Base-by-base conservation (phyloP, 2,329 filamentous ascomycete species). In the Harringtonia aguacate region DNA sequence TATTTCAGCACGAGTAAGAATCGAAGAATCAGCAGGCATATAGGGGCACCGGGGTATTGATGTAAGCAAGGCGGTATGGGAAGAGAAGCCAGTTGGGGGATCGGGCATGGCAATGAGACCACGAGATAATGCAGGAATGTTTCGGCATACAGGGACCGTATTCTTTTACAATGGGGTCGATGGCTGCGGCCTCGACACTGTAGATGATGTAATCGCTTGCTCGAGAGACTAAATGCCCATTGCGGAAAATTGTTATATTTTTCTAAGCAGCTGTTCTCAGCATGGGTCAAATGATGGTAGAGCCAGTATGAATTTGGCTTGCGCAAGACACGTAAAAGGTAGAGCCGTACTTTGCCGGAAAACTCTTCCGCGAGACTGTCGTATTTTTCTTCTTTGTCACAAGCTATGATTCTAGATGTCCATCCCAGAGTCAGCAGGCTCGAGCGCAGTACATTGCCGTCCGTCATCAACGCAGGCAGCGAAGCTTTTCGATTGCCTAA, bases 181-280 rank as follows among this genome's bases (percentile, higher is more conserved):
- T 94, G 52, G 82, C 77, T 56, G 88, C 87, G 8, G 92, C 92
- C 66, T 97, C 90, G 64, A 98, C 92, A 65, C 85, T 94, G 75
- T 98, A 98, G 61, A 98, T 88, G 67, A 95, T 95, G 65, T 89
- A 97, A 73, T 97, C 90, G 81, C 89, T 95, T 64, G 82, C 81
- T 67, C 92, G 81, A 55, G 92, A 95, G 56, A 98, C 92, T 62
- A 90, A 76, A 68, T 97, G 89, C 56, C 94, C 94, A 76, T 95
- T 95, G 62, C 79, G 81, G 61, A 90, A 80, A 57, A 98, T 92
- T 64, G 85, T 81, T 71, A 98, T 72, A 70, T 81, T 80, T 60
- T 75, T 81, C 90, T 89, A 79, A 56, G 62, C 47, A 59, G 54
- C 35, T 35, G 18, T 45, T 68, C 70, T 77, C 72, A 76, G 72